Conservation (phyloP, 2,329 filamentous ascomycete genomes). For the Colletotrichum chlorophyti region DNA sequence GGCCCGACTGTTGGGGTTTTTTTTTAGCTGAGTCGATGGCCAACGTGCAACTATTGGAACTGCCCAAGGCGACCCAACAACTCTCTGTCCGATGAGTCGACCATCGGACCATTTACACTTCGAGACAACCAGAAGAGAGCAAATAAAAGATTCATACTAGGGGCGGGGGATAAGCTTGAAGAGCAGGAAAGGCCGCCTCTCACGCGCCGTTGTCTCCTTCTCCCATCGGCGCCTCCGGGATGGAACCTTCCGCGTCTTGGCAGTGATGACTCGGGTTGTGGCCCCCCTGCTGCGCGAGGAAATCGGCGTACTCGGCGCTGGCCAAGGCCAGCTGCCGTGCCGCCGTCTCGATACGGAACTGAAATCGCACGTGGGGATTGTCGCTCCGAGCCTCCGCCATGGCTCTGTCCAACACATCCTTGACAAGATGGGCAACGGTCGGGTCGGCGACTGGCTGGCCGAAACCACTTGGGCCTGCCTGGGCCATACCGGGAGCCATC, state of each 20-base stretch:
- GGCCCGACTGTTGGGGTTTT: background rate
- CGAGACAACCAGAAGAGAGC: background rate
- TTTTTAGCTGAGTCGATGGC: no score
- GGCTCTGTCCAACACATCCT: slow-evolving; percentile 51
- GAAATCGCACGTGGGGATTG: slow-evolving; percentile 51
- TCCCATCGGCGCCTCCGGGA: slow-evolving; percentile 23
- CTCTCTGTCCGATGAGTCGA: background rate
- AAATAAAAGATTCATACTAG: no score
- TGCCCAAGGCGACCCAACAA: background rate
- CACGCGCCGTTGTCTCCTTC: slow-evolving; percentile 28
- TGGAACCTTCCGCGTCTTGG: slow-evolving; percentile 22
- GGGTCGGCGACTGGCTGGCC: slow-evolving; percentile 19
- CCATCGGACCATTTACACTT: slow-evolving; percentile 14
- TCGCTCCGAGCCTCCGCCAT: slow-evolving; percentile 52
- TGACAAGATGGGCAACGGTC: slow-evolving; percentile 36
- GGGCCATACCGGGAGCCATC: slow-evolving; percentile 33
- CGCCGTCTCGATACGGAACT: slow-evolving; percentile 59
- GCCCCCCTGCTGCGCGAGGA: slow-evolving; percentile 37
- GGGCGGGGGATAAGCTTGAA: no score
- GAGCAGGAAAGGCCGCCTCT: background rate
- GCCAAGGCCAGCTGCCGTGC: slow-evolving; percentile 62
- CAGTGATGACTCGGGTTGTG: slow-evolving; percentile 34
- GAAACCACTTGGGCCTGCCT: slow-evolving; percentile 34
- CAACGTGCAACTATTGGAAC: no score
- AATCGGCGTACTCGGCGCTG: slow-evolving; percentile 59